Base-by-base conservation (phyloP, 345 rosid species). In the Corymbia maculata region DNA sequence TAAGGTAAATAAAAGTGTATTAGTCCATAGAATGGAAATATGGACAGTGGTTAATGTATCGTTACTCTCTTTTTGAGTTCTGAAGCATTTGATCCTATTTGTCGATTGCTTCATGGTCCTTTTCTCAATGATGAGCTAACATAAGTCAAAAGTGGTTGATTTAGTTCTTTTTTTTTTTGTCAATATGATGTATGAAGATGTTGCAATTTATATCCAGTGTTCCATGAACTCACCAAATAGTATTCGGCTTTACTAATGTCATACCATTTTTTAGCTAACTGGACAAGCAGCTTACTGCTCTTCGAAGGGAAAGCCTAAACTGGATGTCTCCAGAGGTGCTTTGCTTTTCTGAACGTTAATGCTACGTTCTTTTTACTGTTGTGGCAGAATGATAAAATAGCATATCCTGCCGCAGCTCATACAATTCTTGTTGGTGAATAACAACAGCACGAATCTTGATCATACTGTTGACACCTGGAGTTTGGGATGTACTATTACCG, bases 401-500 rank as follows among this genome's bases (percentile, higher is more conserved):
- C 12, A 7, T 50, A 50, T 50, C 51, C 12, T 50, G 13, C 90
- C 95, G 32, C 88, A 90, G 55, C 26, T 70, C 7, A 3, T 70
- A 36, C 0, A 2, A 19, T 75, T 47, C 7, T 36, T 17, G 49
- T 17, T 75, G 47, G 82, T 0, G 14, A 36, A 75, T 36, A 3
- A 75, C 36, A 1, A 36, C 8, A 19, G 26, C 82, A 5, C 1
- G 7, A 26, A 75, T 75, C 82, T 0, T 2, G 1, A 53, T 70
- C 4, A 0, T 17, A 19, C 47, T 36, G 14, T 3, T 3, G 0
- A 75, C 47, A 36, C 36, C 0, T 75, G 82, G 47, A 75, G 49
- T 36, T 36, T 36, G 49, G 82, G 49, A 36, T 8, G 45, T 70
- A 16, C 80, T n/a, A 93, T 97, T 87, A 95, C 95, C 49, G 96